A percentile compares a stretch with the other conserved stretches of the same genome.
Evolutionary conservation across 2,329 filamentous ascomycete species (phyloP).

Genomic region (Fusarium secorum): DNA sequence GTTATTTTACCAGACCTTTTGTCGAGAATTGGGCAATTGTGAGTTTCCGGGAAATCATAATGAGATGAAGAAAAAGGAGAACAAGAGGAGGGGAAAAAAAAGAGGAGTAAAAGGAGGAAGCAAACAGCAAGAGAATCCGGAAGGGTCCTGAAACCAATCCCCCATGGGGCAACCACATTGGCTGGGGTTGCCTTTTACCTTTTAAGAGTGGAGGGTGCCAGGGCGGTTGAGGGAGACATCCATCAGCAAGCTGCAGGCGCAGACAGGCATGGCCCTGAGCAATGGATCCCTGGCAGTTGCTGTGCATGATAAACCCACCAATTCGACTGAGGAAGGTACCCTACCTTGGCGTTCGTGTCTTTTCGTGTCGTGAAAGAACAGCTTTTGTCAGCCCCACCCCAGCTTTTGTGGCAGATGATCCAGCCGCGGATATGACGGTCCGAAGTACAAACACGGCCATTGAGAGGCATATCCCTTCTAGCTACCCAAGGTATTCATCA

Average conservation of each 20-base stretch:
- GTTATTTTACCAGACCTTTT: neutral
- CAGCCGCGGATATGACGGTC: conserved; percentile 61
- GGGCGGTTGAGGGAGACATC: conserved; percentile 10
- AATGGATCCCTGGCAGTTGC: conserved; percentile 19
- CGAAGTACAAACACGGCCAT: conserved; percentile 45
- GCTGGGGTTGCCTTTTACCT: conserved; percentile 10
- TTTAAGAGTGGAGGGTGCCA: conserved; percentile 1
- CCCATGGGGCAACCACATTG: conserved; percentile 24
- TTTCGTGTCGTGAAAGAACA: conserved; percentile 12
- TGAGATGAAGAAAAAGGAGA: conserved; percentile 9
- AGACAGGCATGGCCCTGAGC: conserved; percentile 1
- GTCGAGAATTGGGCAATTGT: neutral
- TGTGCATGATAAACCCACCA: conserved; percentile 24
- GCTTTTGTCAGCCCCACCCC: conserved; percentile 30
- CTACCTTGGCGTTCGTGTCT: neutral
- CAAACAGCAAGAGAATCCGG: neutral
- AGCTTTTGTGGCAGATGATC: conserved; percentile 39
- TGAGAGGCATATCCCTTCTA: conserved; percentile 27
- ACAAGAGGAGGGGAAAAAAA: conserved; percentile 11
- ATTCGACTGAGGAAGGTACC: conserved; percentile 28
- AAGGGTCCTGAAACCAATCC: conserved; percentile 17
- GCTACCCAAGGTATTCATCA: neutral
- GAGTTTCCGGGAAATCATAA: neutral
- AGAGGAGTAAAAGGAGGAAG: neutral
- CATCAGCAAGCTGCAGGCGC: conserved; percentile 21